Conservation (phyloP, 2,329 filamentous ascomycete species). For the Coniosporium tulheliwenetii region DNA sequence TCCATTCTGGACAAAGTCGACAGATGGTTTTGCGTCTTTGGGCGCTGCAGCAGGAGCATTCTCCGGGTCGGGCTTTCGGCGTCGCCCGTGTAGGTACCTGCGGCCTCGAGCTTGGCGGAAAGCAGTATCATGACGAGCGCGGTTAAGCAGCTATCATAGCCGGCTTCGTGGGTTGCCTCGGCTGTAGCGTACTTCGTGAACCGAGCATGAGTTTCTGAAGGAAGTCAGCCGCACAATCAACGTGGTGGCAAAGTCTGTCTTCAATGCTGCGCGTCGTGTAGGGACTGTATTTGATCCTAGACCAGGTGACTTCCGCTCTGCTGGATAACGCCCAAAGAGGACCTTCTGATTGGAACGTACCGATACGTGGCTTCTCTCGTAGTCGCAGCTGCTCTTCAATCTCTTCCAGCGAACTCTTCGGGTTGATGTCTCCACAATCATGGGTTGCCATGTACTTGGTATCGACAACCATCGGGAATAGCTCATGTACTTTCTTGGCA, state of each 20-base stretch:
- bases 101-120: conserved; percentile 32
- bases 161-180: conserved; percentile 41
- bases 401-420: conserved; percentile 31
- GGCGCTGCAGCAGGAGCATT: too few relatives aligned
- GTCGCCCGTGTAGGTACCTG: conserved; percentile 16
- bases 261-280: too few relatives aligned
- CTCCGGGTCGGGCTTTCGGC: not conserved
- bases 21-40: too few relatives aligned
- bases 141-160: conserved; percentile 46
- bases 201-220: conserved; percentile 15
- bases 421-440: conserved; percentile 35
- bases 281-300: too few relatives aligned
- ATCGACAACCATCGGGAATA: conserved; percentile 43
- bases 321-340: too few relatives aligned
- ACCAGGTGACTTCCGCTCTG: too few relatives aligned
- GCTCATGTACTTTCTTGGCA: conserved; percentile 28
- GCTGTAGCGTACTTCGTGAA: conserved; percentile 23
- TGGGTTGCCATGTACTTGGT: conserved; percentile 49
- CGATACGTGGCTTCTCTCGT: conserved; percentile 26
- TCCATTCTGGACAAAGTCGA: too few relatives aligned
- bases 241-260: not conserved
- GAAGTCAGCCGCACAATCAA: not conserved
- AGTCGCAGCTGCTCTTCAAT: conserved; percentile 27
- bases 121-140: conserved; percentile 42
- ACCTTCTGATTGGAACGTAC: conserved; percentile 7